Evolutionary conservation across 202 grass and related monocot species (phyloP), one percentile per base, ranked within the genome.

Genomic region (Carex arenaria): DNA sequence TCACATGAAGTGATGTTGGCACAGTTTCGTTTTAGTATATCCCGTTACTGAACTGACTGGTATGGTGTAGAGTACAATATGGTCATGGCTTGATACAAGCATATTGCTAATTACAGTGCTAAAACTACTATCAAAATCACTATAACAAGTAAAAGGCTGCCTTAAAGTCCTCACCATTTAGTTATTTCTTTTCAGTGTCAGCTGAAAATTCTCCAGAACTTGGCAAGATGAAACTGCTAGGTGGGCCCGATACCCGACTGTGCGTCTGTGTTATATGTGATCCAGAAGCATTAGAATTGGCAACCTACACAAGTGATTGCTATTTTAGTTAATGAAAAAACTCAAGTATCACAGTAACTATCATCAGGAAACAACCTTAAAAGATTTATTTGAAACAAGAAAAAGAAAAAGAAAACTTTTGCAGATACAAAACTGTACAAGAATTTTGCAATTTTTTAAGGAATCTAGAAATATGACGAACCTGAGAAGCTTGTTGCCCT

Each of bases 241-340:
- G 30, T 5, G 84, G 40, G 74, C 86, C 64, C 3, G n/a, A 80
- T 65, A 78, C 26, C 36, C 75, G 83, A 66, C 75, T 90, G 26
- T 26, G 26, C 31, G 55, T 79, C 11, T 85, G 84, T 88, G 87
- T 47, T 72, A 86, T 42, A 61, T 87, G 85, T 74, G 83, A 85
- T 74, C 84, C 85, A 85, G 87, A 91, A 85, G 84, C 51, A 88
- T 89, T 87, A 76, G 59, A 68, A 73, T 85, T 88, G 54, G 83
- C 32, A 76, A 87, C 81, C 94, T 97, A 86, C 62, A 84, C 57
- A 82, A 87, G 3, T 38, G 75, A 40, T 76, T 82, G 60, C 15
- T 52, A 40, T 51, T 76, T 61, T 86, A 38, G 64, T 34, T 4
- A 75, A 84, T 57, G 10, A 72, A 17, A 80, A 22, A 7, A 22